These are phyloP conservation scores for Evernia prunastri DNA, from an alignment of 495 filamentous ascomycete genomes.

Conservation along the genomic window DNA sequence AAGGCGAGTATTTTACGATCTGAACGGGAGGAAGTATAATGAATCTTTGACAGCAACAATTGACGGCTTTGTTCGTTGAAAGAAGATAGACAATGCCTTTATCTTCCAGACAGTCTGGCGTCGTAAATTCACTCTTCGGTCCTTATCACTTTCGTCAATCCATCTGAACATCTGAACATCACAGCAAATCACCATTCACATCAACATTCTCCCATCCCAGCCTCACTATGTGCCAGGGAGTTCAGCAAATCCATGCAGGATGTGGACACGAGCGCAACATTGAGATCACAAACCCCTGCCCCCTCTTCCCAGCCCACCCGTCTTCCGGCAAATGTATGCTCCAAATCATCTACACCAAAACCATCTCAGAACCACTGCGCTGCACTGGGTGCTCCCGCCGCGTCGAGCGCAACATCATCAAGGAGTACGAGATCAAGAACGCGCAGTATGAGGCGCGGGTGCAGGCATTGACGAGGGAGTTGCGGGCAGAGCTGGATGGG, in stretches of 20 bases:
- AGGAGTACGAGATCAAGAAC: background rate
- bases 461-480: background rate
- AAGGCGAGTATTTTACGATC: no score
- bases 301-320: background rate
- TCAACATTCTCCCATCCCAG: background rate
- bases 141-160: background rate
- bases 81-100: background rate
- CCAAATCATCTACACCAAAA: background rate
- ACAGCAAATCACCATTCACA: no score
- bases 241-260: background rate
- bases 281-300: background rate
- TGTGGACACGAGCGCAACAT: background rate
- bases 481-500: background rate
- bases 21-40: no score
- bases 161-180: no score
- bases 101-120: background rate
- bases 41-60: no score
- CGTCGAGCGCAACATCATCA: constrained; percentile 1
- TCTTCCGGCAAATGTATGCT: background rate
- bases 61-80: no score
- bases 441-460: background rate
- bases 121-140: background rate
- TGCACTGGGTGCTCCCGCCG: background rate
- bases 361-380: background rate
- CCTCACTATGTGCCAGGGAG: background rate